Evolutionary conservation across 306 rosid genomes (phyloP).

Genomic region (Cotoneaster glaucophyllus): DNA sequence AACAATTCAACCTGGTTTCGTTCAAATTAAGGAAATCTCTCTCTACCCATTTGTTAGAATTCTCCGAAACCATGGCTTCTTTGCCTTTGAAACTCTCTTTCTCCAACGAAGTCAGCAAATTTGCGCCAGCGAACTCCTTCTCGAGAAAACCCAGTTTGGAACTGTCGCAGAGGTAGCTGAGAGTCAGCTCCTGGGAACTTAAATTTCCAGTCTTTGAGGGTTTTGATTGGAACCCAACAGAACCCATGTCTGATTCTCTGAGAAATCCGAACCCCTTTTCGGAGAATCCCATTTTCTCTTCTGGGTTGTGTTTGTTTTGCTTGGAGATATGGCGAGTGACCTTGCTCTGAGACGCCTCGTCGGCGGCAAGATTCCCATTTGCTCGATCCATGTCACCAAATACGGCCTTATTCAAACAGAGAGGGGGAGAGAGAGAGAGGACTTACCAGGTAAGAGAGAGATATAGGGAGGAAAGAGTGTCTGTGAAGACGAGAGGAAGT

Average conservation of each 20-base stretch:
- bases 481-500: neutral
- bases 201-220: constrained; percentile 30
- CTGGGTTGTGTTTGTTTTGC: constrained; percentile 28
- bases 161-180: constrained; percentile 79
- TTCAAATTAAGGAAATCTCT: constrained; percentile 82
- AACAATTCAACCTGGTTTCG: constrained; percentile 49
- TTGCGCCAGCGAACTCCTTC: constrained; percentile 44
- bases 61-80: constrained; percentile 44
- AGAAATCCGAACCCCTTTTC: constrained; percentile 40
- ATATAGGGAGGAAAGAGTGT: neutral
- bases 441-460: neutral
- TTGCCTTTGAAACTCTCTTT: constrained; percentile 58
- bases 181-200: constrained; percentile 70
- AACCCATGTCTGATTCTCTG: constrained; percentile 35
- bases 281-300: constrained; percentile 27
- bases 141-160: constrained; percentile 46
- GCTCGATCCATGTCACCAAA: constrained; percentile 52
- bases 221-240: constrained; percentile 32
- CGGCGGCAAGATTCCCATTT: constrained; percentile 40
- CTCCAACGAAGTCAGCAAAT: constrained; percentile 41
- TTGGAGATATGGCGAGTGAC: constrained; percentile 45
- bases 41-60: constrained; percentile 73
- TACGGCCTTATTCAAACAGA: constrained; percentile 31
- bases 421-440: neutral
- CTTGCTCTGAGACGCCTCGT: constrained; percentile 78